These are phyloP conservation scores for Excoecaria agallocha DNA, from an alignment of 345 rosid genomes.

Conservation along the genomic window DNA sequence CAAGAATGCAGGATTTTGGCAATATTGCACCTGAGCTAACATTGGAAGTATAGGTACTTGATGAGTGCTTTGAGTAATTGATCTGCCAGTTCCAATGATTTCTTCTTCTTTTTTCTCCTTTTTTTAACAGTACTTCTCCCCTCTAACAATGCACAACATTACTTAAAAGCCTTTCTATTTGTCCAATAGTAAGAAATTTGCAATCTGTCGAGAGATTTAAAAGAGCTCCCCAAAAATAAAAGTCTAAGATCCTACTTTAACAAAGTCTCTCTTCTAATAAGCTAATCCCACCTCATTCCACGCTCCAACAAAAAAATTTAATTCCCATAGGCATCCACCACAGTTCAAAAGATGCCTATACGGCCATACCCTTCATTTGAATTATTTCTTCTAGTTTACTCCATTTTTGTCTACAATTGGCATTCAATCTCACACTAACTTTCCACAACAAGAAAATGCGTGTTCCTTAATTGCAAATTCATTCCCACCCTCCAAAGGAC, in stretches of 20 bases:
- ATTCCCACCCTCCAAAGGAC: conserved; percentile 3
- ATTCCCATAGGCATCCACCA: not conserved
- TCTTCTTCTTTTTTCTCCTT: too few relatives aligned
- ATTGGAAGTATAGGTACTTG: not conserved
- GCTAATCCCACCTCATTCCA: not conserved
- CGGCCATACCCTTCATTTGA: not conserved
- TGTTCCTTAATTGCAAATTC: not conserved
- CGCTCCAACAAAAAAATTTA: not conserved
- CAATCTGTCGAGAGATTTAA: not conserved
- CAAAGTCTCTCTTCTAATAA: too few relatives aligned
- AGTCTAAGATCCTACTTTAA: too few relatives aligned
- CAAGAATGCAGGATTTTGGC: not conserved
- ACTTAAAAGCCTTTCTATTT: not conserved
- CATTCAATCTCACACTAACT: not conserved
- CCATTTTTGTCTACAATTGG: not conserved
- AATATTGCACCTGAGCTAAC: not conserved
- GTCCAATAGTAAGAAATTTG: not conserved
- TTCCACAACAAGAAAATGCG: not conserved
- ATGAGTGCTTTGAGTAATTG: not conserved
- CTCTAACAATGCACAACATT: not conserved
- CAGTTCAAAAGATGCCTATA: not conserved
- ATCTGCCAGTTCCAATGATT: not conserved
- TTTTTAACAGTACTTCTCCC: not conserved
- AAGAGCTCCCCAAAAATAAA: not conserved
- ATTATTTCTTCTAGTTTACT: not conserved